Percentiles rank a stretch among this genome's conserved stretches.
Conservation (phyloP, 106 monocot genomes). For the Iris macrosiphon region DNA sequence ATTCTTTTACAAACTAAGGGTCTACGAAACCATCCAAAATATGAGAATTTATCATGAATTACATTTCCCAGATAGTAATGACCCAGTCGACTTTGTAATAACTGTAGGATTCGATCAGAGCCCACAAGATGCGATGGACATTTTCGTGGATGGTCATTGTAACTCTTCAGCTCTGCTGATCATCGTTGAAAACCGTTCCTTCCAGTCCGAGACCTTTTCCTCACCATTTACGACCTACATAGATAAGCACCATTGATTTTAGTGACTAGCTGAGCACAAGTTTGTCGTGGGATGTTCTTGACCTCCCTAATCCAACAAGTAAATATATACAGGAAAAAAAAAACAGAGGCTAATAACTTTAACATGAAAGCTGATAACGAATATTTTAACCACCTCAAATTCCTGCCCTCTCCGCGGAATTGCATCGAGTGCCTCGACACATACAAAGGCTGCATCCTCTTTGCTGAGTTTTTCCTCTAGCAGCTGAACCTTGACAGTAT, state of each 20-base stretch:
- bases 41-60: too few species aligned
- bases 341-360: neutral
- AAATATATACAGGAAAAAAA: too few species aligned
- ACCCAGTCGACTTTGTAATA: too few species aligned
- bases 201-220: slow-evolving; percentile 59
- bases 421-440: slow-evolving; percentile 77
- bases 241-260: neutral
- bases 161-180: slow-evolving; percentile 10
- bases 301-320: too few species aligned
- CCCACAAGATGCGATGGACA: too few species aligned
- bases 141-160: neutral
- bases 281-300: too few species aligned
- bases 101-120: too few species aligned
- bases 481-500: slow-evolving; percentile 51
- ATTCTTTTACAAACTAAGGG: too few species aligned
- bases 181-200: slow-evolving; percentile 38
- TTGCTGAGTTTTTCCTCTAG: slow-evolving; percentile 74
- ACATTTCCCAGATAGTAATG: too few species aligned
- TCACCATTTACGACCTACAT: slow-evolving; percentile 68
- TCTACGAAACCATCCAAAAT: too few species aligned
- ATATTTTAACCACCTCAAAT: slow-evolving; percentile 93
- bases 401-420: slow-evolving; percentile 53
- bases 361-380: too few species aligned
- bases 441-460: slow-evolving; percentile 82
- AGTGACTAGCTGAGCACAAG: too few species aligned